Evolutionary conservation across 2,329 filamentous ascomycete species (phyloP), one percentile per base, ranked within the genome.

Genomic region (Neocatenulostroma microsporum): DNA sequence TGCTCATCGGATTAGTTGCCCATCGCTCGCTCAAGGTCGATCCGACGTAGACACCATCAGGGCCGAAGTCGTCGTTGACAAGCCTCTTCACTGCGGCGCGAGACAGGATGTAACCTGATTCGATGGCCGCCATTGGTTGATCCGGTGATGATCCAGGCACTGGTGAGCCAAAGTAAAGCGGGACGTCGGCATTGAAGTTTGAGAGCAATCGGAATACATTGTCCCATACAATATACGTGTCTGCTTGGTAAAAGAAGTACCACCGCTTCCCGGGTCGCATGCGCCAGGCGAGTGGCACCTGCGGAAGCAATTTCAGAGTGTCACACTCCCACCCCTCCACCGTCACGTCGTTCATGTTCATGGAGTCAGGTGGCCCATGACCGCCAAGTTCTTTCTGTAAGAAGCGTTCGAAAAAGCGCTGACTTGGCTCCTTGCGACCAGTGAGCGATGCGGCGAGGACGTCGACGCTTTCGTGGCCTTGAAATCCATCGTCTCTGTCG

Each of bases 241-340:
- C 70, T 2, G 66, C 67, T 45, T 73, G 70, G 39, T 68, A 63
- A 48, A 73, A 74, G 40, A 73, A 63, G 44, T 70, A 73, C 62
- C 70, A 73, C 26, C 64, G 57, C 38, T 62, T 64, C 19, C 62
- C 55, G 1, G 69, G 70, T 27, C 62, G 63, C 41, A 61, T 58
- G 17, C 54, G 49, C 60, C 68, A 70, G 1, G 70, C 67, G 5
- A 62, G 58, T 41, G 72, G 67, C 6, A 73, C 57, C 56, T 68
- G 67, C 15, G 70, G 66, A 21, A 74, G 48, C 41, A 74, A 73
- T 46, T 74, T 74, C 59, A 66, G 73, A 45, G 68, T 68, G 57
- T 73, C 70, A 14, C 71, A 58, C 20, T 51, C 57, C 70, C 69
- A 72, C 3, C 67, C 70, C 56, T 60, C n/a, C n/a, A n/a, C n/a